Evolutionary conservation across 176 grass and related monocot species (phyloP).

Genomic region (Juncus effusus): DNA sequence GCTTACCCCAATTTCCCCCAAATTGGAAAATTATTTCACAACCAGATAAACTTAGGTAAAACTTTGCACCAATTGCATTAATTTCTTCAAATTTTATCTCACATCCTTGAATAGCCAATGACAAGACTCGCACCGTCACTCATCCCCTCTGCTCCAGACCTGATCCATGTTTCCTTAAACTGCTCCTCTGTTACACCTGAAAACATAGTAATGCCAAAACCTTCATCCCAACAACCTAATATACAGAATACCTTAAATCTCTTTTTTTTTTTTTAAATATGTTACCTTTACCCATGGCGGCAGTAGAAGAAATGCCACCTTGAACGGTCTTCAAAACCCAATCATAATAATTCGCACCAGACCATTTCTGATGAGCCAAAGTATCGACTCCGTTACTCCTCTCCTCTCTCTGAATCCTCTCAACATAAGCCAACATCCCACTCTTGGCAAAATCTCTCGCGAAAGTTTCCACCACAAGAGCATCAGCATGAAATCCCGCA

Average conservation of each 20-base stretch:
- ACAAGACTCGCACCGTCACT: conserved; percentile 19
- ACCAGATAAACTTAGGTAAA: conserved; percentile 9
- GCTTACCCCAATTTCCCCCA: conserved; percentile 25
- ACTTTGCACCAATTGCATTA: conserved; percentile 9
- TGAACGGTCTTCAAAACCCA: conserved; percentile 90
- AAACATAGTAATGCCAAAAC: neutral
- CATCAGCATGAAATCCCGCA: conserved; percentile 90
- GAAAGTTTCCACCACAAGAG: conserved; percentile 77
- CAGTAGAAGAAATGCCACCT: conserved; percentile 83
- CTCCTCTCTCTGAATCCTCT: conserved; percentile 96
- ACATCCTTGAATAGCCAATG: conserved; percentile 74
- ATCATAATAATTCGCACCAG: conserved; percentile 83
- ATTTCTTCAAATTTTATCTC: neutral
- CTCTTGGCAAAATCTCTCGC: conserved; percentile 67
- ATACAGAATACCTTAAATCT: too few relatives aligned
- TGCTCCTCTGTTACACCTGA: conserved; percentile 87
- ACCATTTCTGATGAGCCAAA: conserved; percentile 94
- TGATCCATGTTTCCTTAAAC: conserved; percentile 59
- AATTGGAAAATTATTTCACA: conserved; percentile 19
- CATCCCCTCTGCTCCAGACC: conserved; percentile 28
- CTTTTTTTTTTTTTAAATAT: neutral
- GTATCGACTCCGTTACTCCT: conserved; percentile 81
- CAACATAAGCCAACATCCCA: conserved; percentile 86
- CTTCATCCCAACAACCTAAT: neutral
- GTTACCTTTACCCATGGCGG: conserved; percentile 93